Base-by-base conservation (phyloP, 2,329 filamentous ascomycete species). In the Lecanicillium sp. region DNA sequence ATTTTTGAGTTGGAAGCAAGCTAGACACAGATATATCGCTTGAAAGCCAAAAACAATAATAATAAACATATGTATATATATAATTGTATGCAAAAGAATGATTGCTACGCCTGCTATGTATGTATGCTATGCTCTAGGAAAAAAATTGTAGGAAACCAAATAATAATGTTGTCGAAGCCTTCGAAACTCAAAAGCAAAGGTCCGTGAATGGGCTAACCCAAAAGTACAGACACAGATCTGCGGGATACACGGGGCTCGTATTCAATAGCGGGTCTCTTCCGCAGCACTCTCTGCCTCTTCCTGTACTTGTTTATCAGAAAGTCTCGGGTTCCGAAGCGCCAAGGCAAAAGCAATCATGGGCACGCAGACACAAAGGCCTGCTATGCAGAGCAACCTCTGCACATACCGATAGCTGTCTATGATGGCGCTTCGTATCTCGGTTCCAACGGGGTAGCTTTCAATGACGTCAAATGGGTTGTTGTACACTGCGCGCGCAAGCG, bases 261-360 rank as follows among this genome's bases (percentile, higher is more conserved):
- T 30, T n/a, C 14, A n/a, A 30, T 30, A 30, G n/a, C 29, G 33
- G 15, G 29, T 33, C 6, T 41, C 38, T 20, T 33, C 19, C 3
- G 33, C 15, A 9, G 35, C 34, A 29, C 33, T 14, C 20, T 46
- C 43, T 7, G 41, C 49, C 19, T 52, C 48, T 4, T 51, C 57
- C 38, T 62, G 47, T 4, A 51, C 62, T 47, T 63, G 60, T 41
- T 60, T 44, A 41, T 68, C 56, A 3, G 64, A 70, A 9, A 71
- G 45, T 35, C 53, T 58, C 0, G 66, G 68, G 46, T 71, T 68
- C 9, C 64, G 52, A 30, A 71, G 46, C 5, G 53, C 52, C 28
- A 64, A 43, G 1, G 68, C 65, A 42, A 71, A 67, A 0, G 40
- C 58, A 44, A 71, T 64, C 50, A 71, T 63, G 4, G 67, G 68